Conservation (phyloP, 2,329 filamentous ascomycete species). For the Ceratocystis huliohia region DNA sequence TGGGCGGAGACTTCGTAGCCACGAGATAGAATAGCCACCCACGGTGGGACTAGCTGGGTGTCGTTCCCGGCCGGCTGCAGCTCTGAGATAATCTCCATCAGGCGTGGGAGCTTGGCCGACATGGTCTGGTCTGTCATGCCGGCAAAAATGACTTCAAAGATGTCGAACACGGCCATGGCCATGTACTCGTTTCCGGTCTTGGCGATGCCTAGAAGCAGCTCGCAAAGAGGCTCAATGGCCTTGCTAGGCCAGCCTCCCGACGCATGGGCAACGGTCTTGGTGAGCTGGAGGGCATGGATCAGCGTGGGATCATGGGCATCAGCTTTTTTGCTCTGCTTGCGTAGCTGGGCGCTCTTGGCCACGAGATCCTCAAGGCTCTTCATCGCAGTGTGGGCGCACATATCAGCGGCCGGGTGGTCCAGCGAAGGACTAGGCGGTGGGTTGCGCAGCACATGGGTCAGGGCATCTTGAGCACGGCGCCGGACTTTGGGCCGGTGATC, state of each 20-base stretch:
- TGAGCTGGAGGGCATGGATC: conserved; percentile 82
- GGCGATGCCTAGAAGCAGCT: conserved; percentile 77
- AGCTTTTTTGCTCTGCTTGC: conserved; percentile 50
- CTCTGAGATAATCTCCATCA: conserved; percentile 85
- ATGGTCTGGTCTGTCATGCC: conserved; percentile 82
- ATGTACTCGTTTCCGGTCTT: conserved; percentile 87
- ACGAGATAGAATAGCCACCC: conserved; percentile 89
- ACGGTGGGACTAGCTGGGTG: conserved; percentile 84
- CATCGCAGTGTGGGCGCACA: conserved; percentile 87
- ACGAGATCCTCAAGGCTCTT: conserved; percentile 66
- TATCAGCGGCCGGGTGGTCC: conserved; percentile 88
- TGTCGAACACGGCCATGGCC: conserved; percentile 91
- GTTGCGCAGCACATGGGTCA: conserved; percentile 68
- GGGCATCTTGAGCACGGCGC: conserved; percentile 80
- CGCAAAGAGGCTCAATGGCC: conserved; percentile 86
- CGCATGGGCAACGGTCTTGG: conserved; percentile 76
- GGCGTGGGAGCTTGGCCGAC: conserved; percentile 73
- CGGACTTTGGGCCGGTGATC: conserved; percentile 87
- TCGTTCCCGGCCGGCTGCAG: conserved; percentile 85
- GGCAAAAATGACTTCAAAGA: conserved; percentile 93
- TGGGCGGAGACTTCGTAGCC: conserved; percentile 91
- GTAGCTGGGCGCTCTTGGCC: conserved; percentile 45
- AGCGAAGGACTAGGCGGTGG: conserved; percentile 83
- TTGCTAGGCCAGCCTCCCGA: conserved; percentile 92
- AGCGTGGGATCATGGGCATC: conserved; percentile 64